phyloP scores from a whole-genome alignment of 1,139 yeast genomes.

The Scheffersomyces insectosa region DNA sequence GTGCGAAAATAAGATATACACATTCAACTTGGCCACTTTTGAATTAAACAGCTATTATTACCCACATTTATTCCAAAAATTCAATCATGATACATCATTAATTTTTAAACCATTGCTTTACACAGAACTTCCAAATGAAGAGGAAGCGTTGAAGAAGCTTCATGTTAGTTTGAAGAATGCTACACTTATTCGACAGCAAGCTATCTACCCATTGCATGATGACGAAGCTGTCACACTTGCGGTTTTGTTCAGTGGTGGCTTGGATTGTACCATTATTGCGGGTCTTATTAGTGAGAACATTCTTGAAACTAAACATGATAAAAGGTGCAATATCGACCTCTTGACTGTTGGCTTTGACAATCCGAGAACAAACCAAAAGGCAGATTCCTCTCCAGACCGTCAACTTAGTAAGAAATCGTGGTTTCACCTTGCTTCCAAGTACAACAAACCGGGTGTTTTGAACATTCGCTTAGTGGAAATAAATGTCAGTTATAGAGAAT shows the following conservation, averaged over 20 bases:
- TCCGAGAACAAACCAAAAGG: slow-evolving; percentile 68
- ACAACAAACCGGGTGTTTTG: slow-evolving; percentile 24
- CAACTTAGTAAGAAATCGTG: slow-evolving; percentile 66
- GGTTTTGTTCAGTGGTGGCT: slow-evolving; percentile 87
- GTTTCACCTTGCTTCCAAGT: slow-evolving; percentile 45
- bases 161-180: slow-evolving; percentile 34
- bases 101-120: slow-evolving; percentile 3
- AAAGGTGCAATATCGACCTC: slow-evolving; percentile 50
- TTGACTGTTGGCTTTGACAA: slow-evolving; percentile 94
- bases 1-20: slow-evolving; percentile 51
- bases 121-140: not conserved
- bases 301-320: slow-evolving; percentile 3
- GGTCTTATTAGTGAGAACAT: slow-evolving; percentile 34
- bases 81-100: not conserved
- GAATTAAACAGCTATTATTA: slow-evolving; percentile 13
- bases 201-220: slow-evolving; percentile 57
- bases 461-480: slow-evolving; percentile 60
- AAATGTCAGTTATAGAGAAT: slow-evolving; percentile 69
- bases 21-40: slow-evolving; percentile 28
- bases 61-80: slow-evolving; percentile 1
- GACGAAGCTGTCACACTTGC: slow-evolving; percentile 46
- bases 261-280: slow-evolving; percentile 86
- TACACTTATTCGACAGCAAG: slow-evolving; percentile 50
- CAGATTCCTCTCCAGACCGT: slow-evolving; percentile 79
- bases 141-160: slow-evolving; percentile 13